Percentiles rank a stretch among this genome's conserved stretches.
Conservation (phyloP, 208 protist species). For the Trypanosoma avium region DNA sequence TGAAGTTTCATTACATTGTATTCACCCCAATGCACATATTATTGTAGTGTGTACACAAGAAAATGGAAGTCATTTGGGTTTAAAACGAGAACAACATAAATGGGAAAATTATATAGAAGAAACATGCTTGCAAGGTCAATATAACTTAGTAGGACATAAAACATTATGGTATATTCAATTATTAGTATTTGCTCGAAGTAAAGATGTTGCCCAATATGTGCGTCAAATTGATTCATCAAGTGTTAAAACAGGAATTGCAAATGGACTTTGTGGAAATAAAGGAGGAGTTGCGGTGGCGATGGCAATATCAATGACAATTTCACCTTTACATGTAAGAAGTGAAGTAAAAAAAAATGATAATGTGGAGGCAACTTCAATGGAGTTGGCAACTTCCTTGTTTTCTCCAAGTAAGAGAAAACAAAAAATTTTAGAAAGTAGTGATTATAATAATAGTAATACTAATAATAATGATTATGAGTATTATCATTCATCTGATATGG, state of each 20-base stretch:
- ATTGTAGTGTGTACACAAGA: slow-evolving; percentile 83
- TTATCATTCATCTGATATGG: too few species aligned
- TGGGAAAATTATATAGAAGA: slow-evolving; percentile 43
- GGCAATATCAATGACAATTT: slow-evolving; percentile 44
- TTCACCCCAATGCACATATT: slow-evolving; percentile 82
- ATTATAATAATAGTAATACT: neutral
- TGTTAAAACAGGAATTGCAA: slow-evolving; percentile 58
- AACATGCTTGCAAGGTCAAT: slow-evolving; percentile 50
- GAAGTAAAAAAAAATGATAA: neutral
- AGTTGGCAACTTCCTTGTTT: neutral
- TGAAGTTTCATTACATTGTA: slow-evolving; percentile 59
- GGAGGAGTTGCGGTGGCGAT: slow-evolving; percentile 87
- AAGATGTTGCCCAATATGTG: slow-evolving; percentile 69
- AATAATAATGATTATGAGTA: too few species aligned
- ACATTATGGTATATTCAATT: slow-evolving; percentile 85
- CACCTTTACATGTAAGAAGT: neutral
- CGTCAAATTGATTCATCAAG: slow-evolving; percentile 36
- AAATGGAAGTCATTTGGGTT: slow-evolving; percentile 45
- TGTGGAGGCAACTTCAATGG: too few species aligned
- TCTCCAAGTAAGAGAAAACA: neutral
- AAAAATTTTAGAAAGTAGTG: neutral
- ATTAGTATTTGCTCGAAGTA: slow-evolving; percentile 67
- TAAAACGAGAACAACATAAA: slow-evolving; percentile 31
- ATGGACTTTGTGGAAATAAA: slow-evolving; percentile 90
- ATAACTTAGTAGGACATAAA: slow-evolving; percentile 53